Conservation (phyloP, 106 monocot genomes). For the Iris macrosiphon region DNA sequence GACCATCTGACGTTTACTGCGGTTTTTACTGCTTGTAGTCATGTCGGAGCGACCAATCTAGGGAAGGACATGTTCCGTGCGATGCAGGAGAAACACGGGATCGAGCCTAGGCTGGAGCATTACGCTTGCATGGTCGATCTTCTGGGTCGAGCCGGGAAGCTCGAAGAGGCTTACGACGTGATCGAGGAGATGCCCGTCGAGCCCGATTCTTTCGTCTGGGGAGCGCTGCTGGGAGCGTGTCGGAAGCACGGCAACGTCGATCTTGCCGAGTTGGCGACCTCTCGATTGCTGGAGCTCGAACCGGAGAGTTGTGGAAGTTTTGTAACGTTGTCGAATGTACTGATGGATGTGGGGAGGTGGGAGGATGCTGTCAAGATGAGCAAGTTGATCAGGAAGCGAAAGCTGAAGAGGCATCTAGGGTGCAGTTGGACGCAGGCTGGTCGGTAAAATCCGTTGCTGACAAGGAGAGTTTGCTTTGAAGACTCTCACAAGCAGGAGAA, state of each 20-base stretch:
- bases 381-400: slow-evolving; percentile 22
- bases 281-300: slow-evolving; percentile 26
- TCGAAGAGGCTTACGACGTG: slow-evolving; percentile 32
- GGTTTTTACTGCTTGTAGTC: slow-evolving; percentile 51
- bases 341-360: slow-evolving; percentile 22
- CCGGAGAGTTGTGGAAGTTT: slow-evolving; percentile 29
- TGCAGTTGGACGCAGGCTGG: slow-evolving; percentile 32
- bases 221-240: slow-evolving; percentile 49
- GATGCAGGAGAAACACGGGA: slow-evolving; percentile 26
- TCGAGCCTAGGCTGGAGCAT: slow-evolving; percentile 54
- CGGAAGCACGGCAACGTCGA: slow-evolving; percentile 24
- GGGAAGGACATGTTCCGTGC: slow-evolving; percentile 32
- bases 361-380: slow-evolving; percentile 27
- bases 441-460: not conserved
- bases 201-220: slow-evolving; percentile 65
- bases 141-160: slow-evolving; percentile 43
- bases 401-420: slow-evolving; percentile 15
- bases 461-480: not conserved
- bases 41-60: slow-evolving; percentile 36
- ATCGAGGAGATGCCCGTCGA: slow-evolving; percentile 36
- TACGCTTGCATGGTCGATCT: slow-evolving; percentile 69
- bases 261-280: slow-evolving; percentile 36
- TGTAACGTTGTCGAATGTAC: slow-evolving; percentile 15
- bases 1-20: slow-evolving; percentile 60
- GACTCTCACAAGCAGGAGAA: no score